phyloP scores from a whole-genome alignment of 805 yeast species.

The Sugiyamaella chiloensis region DNA sequence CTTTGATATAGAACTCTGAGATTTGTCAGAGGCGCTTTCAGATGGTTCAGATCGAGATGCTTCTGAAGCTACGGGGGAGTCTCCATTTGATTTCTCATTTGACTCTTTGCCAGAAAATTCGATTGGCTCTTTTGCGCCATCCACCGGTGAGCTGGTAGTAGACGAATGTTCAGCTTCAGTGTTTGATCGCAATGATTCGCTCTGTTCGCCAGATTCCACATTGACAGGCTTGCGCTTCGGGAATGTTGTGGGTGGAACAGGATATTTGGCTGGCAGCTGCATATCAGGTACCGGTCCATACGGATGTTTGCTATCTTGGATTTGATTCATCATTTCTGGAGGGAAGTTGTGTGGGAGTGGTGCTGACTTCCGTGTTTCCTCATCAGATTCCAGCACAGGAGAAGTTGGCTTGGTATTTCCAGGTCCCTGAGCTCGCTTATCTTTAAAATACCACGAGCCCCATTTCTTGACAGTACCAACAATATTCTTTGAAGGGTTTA shows the following conservation, averaged over 20 bases:
- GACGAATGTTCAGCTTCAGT: too few relatives aligned
- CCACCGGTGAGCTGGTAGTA: too few relatives aligned
- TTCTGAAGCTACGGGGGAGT: too few relatives aligned
- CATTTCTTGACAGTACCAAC: slow-evolving; percentile 28
- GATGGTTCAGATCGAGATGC: too few relatives aligned
- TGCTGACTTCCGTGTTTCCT: slow-evolving; percentile 20
- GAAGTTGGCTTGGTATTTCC: neutral
- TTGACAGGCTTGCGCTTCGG: slow-evolving; percentile 21
- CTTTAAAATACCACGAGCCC: slow-evolving; percentile 28
- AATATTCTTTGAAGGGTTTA: slow-evolving; percentile 14
- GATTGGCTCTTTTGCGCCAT: neutral
- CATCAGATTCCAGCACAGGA: neutral
- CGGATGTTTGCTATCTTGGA: slow-evolving; percentile 16
- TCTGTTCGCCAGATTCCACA: too few relatives aligned
- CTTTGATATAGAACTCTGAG: too few relatives aligned
- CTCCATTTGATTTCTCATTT: too few relatives aligned
- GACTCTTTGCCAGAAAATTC: neutral
- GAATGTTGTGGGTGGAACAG: slow-evolving; percentile 18
- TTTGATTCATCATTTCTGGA: slow-evolving; percentile 26
- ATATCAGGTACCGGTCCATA: slow-evolving; percentile 26
- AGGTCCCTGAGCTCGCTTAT: slow-evolving; percentile 7
- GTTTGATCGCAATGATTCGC: too few relatives aligned
- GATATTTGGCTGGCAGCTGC: slow-evolving; percentile 20
- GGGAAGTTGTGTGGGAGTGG: slow-evolving; percentile 30
- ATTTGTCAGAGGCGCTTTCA: too few relatives aligned